Evolutionary conservation across 352 stramenopile species (phyloP).

Genomic region (Elongisporangium undulatum): DNA sequence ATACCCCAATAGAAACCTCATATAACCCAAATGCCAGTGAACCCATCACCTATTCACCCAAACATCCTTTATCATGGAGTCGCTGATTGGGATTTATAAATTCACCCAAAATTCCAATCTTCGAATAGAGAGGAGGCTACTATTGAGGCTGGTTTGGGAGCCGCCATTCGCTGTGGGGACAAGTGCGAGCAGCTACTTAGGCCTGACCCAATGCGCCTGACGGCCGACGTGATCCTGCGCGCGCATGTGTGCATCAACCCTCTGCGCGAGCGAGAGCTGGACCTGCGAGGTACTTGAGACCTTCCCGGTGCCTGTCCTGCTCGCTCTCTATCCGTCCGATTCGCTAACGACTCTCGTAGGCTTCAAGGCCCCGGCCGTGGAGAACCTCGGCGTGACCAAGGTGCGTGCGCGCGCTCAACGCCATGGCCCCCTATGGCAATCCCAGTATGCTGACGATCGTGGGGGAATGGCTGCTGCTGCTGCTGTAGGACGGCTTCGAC

Average conservation of each 20-base stretch:
- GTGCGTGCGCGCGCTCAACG: conserved; percentile 17
- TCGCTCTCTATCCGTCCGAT: background rate
- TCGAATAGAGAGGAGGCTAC: background rate
- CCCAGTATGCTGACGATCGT: background rate
- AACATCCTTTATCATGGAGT: background rate
- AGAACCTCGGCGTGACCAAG: conserved; percentile 92
- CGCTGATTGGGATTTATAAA: background rate
- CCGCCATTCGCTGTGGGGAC: conserved; percentile 9
- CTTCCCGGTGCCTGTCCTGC: background rate
- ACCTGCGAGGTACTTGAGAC: conserved; percentile 73
- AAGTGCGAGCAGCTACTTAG: background rate
- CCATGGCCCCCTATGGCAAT: background rate
- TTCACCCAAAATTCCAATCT: background rate
- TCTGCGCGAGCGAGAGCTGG: conserved; percentile 89
- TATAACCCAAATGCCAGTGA: background rate
- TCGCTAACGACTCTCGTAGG: conserved; percentile 49
- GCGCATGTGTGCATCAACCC: conserved; percentile 90
- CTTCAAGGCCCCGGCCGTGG: conserved; percentile 89
- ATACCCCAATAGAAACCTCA: background rate
- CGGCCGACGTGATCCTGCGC: conserved; percentile 85
- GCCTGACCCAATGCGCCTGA: conserved; percentile 68
- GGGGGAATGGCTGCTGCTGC: background rate
- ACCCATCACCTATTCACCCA: background rate
- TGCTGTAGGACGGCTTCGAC: conserved; percentile 87
- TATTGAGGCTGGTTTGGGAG: conserved; percentile 3